These are phyloP conservation scores for Diplodia scrobiculata DNA, from an alignment of 2,329 filamentous ascomycete genomes.

Conservation along the genomic window DNA sequence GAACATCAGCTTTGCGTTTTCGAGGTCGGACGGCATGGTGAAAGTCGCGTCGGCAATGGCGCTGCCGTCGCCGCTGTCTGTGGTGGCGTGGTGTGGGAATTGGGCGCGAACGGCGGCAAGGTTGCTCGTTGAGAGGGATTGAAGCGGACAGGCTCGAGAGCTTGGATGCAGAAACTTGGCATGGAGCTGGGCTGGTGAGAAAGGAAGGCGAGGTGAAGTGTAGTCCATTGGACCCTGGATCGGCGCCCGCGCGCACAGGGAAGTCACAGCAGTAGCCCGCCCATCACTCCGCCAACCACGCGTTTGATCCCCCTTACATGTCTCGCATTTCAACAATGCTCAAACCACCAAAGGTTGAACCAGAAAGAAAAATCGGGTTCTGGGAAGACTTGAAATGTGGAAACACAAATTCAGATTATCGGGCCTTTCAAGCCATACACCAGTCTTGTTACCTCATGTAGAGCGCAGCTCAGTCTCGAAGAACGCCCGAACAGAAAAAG, in stretches of 20 bases:
- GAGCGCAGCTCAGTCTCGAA: background rate
- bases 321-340: too few species aligned
- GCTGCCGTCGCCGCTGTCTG: background rate
- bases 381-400: background rate
- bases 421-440: background rate
- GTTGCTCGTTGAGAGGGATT: background rate
- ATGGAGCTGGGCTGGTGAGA: background rate
- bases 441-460: background rate
- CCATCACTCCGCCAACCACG: too few species aligned
- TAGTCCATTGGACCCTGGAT: background rate
- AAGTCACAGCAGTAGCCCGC: background rate
- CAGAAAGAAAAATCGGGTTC: background rate
- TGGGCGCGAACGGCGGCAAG: background rate
- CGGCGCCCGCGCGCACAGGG: background rate
- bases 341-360: too few species aligned
- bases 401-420: background rate
- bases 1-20: conserved; percentile 19
- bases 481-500: background rate
- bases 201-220: background rate
- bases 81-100: background rate
- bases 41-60: background rate
- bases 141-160: background rate
- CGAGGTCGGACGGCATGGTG: conserved; percentile 16
- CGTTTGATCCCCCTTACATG: too few species aligned
- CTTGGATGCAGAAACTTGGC: background rate